Evolutionary conservation across 768 basidiomycete species (phyloP).

Genomic region (Lactarius vividus): DNA sequence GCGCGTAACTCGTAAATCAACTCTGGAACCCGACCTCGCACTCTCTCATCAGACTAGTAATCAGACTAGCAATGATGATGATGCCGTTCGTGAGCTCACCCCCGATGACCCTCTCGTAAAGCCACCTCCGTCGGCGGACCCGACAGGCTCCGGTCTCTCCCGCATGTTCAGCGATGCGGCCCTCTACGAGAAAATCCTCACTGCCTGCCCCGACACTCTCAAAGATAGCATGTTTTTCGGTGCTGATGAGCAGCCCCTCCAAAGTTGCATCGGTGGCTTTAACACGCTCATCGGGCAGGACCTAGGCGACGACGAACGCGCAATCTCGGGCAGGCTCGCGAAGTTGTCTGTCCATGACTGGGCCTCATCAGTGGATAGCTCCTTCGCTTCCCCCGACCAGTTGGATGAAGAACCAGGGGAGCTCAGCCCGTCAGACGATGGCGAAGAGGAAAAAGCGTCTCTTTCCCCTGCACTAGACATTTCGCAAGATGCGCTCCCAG

Average conservation of each 20-base stretch:
- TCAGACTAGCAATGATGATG: neutral
- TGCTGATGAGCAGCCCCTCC: slow-evolving; percentile 12
- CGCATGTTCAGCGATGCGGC: slow-evolving; percentile 41
- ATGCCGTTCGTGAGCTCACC: neutral
- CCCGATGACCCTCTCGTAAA: slow-evolving; percentile 11
- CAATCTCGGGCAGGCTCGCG: slow-evolving; percentile 37
- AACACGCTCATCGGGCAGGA: slow-evolving; percentile 44
- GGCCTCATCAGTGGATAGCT: slow-evolving; percentile 29
- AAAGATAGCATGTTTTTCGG: neutral
- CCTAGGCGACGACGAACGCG: slow-evolving; percentile 38
- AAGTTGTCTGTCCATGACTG: slow-evolving; percentile 41
- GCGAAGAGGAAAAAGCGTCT: slow-evolving; percentile 18
- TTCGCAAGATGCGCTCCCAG: slow-evolving; percentile 27
- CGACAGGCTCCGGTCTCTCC: slow-evolving; percentile 32
- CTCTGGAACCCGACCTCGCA: neutral
- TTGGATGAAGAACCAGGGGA: slow-evolving; percentile 7
- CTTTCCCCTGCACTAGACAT: neutral
- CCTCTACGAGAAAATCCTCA: slow-evolving; percentile 39
- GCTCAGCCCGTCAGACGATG: slow-evolving; percentile 30
- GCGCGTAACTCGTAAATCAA: slow-evolving; percentile 1
- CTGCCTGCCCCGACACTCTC: slow-evolving; percentile 10
- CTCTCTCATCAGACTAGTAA: neutral
- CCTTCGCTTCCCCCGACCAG: slow-evolving; percentile 4
- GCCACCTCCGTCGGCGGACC: neutral
- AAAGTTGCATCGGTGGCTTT: slow-evolving; percentile 37